Evolutionary conservation across 768 basidiomycete species (phyloP), one percentile per base, ranked within the genome.

Genomic region (Pleurotus tuoliensis): DNA sequence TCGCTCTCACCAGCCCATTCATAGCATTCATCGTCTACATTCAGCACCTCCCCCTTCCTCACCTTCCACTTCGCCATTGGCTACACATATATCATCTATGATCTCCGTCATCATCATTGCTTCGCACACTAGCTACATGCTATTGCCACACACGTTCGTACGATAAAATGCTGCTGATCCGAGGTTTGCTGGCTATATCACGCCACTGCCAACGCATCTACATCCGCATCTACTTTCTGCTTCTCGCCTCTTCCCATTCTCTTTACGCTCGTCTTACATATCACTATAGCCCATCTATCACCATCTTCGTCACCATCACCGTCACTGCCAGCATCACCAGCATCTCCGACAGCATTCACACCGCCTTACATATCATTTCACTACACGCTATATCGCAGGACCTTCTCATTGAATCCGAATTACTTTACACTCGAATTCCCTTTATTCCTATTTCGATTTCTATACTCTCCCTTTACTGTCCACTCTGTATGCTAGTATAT

Each of bases 81-180:
- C 9, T 34, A 34, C 9, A 25, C 22, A 16, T n/a, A 16, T 16
- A 27, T 50, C 12, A 30, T 16, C 6, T 16, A 24, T 15, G 25
- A 24, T 49, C 18, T 30, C 27, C 18, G 18, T n/a, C 27, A 7
- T 47, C 46, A 24, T 47, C 46, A 47, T 47, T 24, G 18, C 13
- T 24, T 47, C 46, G 46, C 24, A 18, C 46, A 13, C 46, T 20
- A 13, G 18, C 16, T 25, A 13, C 13, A 25, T 25, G 8, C 37
- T 52, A 39, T 52, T 24, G 38, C 27, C 24, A 41, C 24, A 40
- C 51, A 52, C 51, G 51, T 52, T 52, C 38, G 51, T 52, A 18
- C 39, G 18, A 52, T 16, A n/a, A 34, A 13, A 30, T 34, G 22
- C 16, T 39, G 22, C 41, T 52, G 38, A 52, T 52, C 51, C 51